Evolutionary conservation across 1,139 yeast species (phyloP), one percentile per base, ranked within the genome.

Genomic region (Eremothecium cymbalariae): DNA sequence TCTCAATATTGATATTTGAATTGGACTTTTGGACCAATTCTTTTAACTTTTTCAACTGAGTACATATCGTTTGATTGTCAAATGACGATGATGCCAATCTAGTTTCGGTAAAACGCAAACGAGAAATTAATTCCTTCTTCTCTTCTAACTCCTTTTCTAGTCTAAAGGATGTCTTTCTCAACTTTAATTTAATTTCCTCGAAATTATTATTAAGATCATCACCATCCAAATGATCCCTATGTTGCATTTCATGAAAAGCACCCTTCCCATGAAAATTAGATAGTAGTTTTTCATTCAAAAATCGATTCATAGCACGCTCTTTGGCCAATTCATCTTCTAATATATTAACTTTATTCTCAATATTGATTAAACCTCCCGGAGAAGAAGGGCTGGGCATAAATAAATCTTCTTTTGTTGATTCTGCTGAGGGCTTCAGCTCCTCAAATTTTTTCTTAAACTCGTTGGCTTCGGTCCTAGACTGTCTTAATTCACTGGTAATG

Each of bases 41-140:
- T 32, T 51, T 59, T 25, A 66, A 34, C 32, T 60, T 64, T 22
- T 59, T 58, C 6, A 68, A 35, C 31, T 64, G 63, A n/a, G 66
- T 64, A 29, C 57, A 59, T 33, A 67, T 45, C 24, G 62, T 67
- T 39, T 72, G 70, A 38, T 66, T 68, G 36, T 70, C 75, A 44
- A 70, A 69, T 2, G 73, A 62, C 32, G 72, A 72, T 6, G 75
- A 65, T 1, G 76, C 76, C 12, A 71, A 46, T 42, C 73, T 59
- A 0, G 73, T 68, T 44, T 76, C 80, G 8, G 80, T 56, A 45
- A 77, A 60, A 21, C 68, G 65, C 36, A 78, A 48, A 41, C 79
- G 84, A 33, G 78, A 77, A n/a, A 63, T 57, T 27, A 78, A 53
- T 43, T 71, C 70, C 28, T 49, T 51, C 42, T 72, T 74, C 42